These are phyloP conservation scores for Aspergillus funiculosus DNA, from an alignment of 495 filamentous ascomycete species.

Conservation along the genomic window DNA sequence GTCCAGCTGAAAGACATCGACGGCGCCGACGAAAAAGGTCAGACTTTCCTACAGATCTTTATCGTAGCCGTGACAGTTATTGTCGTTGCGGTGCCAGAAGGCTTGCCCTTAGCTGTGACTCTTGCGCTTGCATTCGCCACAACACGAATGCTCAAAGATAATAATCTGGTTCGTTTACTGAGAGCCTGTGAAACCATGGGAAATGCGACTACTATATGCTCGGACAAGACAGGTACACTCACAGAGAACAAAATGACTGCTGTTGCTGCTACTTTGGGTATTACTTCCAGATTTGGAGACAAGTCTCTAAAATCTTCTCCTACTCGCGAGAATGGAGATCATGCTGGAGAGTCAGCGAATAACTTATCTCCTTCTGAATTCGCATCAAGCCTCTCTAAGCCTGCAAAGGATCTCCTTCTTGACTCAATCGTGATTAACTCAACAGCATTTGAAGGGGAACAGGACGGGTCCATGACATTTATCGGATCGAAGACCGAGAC, in stretches of 20 bases:
- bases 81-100: conserved; percentile 93
- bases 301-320: conserved; percentile 32
- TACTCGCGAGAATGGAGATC: conserved; percentile 3
- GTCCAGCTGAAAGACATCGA: conserved; percentile 52
- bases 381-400: conserved; percentile 48
- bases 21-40: conserved; percentile 69
- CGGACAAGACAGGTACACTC: conserved; percentile 95
- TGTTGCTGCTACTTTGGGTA: conserved; percentile 71
- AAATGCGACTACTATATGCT: conserved; percentile 92
- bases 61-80: conserved; percentile 94
- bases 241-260: conserved; percentile 90
- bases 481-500: conserved; percentile 91
- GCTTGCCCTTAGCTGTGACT: conserved; percentile 86
- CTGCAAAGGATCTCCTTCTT: conserved; percentile 58
- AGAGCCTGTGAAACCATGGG: conserved; percentile 99
- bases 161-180: conserved; percentile 85
- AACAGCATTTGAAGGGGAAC: conserved; percentile 80
- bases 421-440: conserved; percentile 82
- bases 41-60: conserved; percentile 84
- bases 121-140: conserved; percentile 92
- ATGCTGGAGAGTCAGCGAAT: conserved; percentile 13
- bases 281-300: conserved; percentile 59
- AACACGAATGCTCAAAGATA: conserved; percentile 89
- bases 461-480: conserved; percentile 59
- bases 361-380: conserved; percentile 55